Percentiles rank a stretch among this genome's conserved stretches.
Conservation (phyloP, 2,329 filamentous ascomycete species). For the Talaromyces rugulosus region DNA sequence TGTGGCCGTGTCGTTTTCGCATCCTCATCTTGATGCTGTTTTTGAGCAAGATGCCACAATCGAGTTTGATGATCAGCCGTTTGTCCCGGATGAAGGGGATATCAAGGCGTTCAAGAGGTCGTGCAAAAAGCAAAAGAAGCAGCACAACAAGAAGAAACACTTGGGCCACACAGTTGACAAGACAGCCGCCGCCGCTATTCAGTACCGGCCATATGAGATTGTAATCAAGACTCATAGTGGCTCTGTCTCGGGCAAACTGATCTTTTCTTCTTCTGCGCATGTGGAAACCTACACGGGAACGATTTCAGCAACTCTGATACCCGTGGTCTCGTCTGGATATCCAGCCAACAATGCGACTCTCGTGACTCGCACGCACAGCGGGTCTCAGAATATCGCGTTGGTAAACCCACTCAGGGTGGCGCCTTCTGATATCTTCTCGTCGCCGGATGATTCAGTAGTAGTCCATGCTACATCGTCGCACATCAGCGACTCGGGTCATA, state of each 20-base stretch:
- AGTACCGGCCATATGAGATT: conserved; percentile 22
- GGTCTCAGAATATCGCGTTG: conserved; percentile 17
- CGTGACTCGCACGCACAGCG: conserved; percentile 14
- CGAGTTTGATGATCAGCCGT: neutral
- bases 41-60: neutral
- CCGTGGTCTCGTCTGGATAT: neutral
- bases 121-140: neutral
- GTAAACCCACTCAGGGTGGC: conserved; percentile 16
- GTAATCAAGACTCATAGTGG: conserved; percentile 26
- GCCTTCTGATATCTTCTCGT: neutral
- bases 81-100: neutral
- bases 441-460: too few species aligned
- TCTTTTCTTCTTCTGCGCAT: conserved; percentile 47
- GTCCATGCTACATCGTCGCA: conserved; percentile 16
- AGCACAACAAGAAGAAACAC: neutral
- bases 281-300: conserved; percentile 43
- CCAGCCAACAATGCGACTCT: conserved; percentile 27
- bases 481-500: conserved; percentile 17
- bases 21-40: neutral
- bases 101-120: neutral
- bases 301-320: conserved; percentile 1
- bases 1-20: conserved; percentile 22
- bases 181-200: conserved; percentile 1
- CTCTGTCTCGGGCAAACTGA: conserved; percentile 37
- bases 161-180: neutral